A percentile compares a stretch with the other conserved stretches of the same genome.
Evolutionary conservation across 2,329 filamentous ascomycete species (phyloP).

Genomic region (Colletotrichum coccodes): DNA sequence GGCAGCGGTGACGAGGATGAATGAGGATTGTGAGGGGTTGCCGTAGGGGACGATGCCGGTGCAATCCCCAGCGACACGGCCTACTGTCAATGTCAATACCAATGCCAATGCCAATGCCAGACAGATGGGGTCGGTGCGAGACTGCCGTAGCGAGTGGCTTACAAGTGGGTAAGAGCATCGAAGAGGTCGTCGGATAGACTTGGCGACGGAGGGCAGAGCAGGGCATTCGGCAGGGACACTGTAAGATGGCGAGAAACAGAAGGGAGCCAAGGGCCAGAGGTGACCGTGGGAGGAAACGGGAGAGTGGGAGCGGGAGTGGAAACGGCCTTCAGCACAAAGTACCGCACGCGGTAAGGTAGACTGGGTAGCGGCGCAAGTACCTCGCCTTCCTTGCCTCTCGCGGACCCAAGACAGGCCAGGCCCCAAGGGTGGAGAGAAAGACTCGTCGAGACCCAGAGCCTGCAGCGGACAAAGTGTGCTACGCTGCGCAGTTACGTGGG

Average conservation of each 20-base stretch:
- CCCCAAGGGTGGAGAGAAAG: slow-evolving; percentile 21
- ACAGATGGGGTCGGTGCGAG: not conserved
- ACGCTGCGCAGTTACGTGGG: slow-evolving; percentile 28
- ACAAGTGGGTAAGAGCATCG: too few species aligned
- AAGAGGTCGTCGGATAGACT: not conserved
- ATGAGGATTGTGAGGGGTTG: slow-evolving; percentile 6
- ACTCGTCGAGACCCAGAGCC: slow-evolving; percentile 22
- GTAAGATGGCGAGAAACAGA: not conserved
- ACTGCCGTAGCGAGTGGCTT: not conserved
- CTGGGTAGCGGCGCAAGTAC: not conserved
- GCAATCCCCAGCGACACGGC: not conserved
- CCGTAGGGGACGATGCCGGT: not conserved
- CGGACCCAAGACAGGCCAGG: slow-evolving; percentile 8
- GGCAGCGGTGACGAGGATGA: not conserved
- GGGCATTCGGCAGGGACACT: not conserved
- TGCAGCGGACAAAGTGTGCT: slow-evolving; percentile 20
- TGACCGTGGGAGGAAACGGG: not conserved
- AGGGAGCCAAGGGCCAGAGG: not conserved
- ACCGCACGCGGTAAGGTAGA: not conserved
- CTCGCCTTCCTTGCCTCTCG: not conserved
- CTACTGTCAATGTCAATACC: not conserved
- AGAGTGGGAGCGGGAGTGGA: slow-evolving; percentile 25
- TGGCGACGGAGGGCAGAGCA: not conserved
- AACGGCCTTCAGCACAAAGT: not conserved
- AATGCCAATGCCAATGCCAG: not conserved